Evolutionary conservation across 2,329 filamentous ascomycete species (phyloP).

Genomic region (Dissoconium aciculare): DNA sequence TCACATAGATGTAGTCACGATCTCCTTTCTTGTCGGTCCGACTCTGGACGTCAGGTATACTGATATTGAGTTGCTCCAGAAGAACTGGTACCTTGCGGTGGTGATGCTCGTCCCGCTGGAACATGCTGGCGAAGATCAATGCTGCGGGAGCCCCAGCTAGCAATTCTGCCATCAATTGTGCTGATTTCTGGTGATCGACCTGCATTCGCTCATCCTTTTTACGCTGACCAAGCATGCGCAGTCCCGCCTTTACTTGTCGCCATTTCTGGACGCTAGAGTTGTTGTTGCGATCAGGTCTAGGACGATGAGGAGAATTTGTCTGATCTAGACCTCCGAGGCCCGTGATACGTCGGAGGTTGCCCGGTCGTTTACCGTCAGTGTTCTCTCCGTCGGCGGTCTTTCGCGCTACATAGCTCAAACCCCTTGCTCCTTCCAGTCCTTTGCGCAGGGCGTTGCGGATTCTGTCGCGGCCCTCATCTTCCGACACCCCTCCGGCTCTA

Average conservation of each 20-base stretch:
- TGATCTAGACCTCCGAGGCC: conserved; percentile 23
- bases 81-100: conserved; percentile 90
- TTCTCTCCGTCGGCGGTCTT: conserved; percentile 19
- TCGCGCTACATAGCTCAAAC: conserved; percentile 30
- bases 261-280: conserved; percentile 58
- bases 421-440: conserved; percentile 33
- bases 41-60: conserved; percentile 63
- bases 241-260: conserved; percentile 79
- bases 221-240: conserved; percentile 62
- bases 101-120: conserved; percentile 90
- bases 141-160: conserved; percentile 85
- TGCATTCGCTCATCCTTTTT: conserved; percentile 73
- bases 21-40: conserved; percentile 45
- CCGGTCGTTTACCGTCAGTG: conserved; percentile 27
- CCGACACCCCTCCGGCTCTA: conserved; percentile 34
- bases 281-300: conserved; percentile 32
- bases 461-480: conserved; percentile 36
- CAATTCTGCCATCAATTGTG: conserved; percentile 89
- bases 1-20: conserved; percentile 72
- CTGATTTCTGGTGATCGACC: conserved; percentile 87
- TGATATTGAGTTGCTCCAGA: conserved; percentile 83
- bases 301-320: conserved; percentile 28
- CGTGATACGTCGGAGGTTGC: conserved; percentile 33
- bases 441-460: conserved; percentile 33
- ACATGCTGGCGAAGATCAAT: conserved; percentile 90